A percentile compares a stretch with the other conserved stretches of the same genome.
These are phyloP conservation scores for Saccharum officinarum DNA, from an alignment of 176 grass and related monocot species.

Conservation along the genomic window DNA sequence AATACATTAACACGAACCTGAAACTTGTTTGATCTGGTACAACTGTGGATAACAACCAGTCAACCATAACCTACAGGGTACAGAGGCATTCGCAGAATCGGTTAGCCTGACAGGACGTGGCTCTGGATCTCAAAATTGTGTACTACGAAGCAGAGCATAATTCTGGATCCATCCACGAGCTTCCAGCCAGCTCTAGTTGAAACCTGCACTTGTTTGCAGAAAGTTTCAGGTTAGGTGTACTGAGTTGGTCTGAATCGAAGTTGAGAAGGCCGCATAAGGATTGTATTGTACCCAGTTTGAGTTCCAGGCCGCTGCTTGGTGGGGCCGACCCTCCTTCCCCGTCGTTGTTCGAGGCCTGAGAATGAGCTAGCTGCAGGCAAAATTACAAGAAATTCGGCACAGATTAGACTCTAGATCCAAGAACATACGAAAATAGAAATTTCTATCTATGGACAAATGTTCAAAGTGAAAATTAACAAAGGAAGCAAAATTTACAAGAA, in stretches of 20 bases:
- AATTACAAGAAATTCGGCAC: background rate
- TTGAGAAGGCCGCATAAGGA: background rate
- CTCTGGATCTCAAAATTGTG: background rate
- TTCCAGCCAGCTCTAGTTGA: conserved; percentile 38
- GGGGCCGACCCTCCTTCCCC: conserved; percentile 47
- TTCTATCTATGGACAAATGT: background rate
- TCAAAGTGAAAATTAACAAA: background rate
- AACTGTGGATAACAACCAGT: background rate
- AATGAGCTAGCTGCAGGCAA: conserved; percentile 59
- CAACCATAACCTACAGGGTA: background rate
- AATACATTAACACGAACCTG: background rate
- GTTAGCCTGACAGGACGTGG: background rate
- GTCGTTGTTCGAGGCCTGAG: conserved; percentile 52
- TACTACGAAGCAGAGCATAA: background rate
- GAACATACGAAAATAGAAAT: background rate
- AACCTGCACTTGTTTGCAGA: conserved; percentile 45
- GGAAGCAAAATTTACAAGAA: background rate
- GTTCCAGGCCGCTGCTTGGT: conserved; percentile 58
- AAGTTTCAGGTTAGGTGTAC: background rate
- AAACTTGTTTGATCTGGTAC: background rate
- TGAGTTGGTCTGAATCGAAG: background rate
- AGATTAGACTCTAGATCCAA: background rate
- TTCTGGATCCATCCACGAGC: background rate
- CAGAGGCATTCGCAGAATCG: background rate
- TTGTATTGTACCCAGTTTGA: conserved; percentile 59